Conservation (phyloP, 352 stramenopile genomes). For the Detonula confervacea region DNA sequence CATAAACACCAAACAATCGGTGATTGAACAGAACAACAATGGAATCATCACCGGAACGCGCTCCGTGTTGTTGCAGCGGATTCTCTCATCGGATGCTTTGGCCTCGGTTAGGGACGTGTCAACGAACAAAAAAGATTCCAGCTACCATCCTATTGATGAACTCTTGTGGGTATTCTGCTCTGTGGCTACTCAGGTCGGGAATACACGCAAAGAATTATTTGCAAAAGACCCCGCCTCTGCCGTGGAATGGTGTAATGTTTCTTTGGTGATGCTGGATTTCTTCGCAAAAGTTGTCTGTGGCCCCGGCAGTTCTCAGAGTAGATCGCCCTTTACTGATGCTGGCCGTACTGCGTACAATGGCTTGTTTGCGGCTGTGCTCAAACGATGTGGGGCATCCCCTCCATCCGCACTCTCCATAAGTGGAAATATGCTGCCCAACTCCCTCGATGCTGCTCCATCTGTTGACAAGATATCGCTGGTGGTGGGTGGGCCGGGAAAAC, state of each 20-base stretch:
- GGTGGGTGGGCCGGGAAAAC: constrained; percentile 42
- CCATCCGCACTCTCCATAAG: constrained; percentile 43
- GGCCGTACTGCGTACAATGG: constrained; percentile 25
- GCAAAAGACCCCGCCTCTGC: constrained; percentile 26
- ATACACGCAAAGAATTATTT: constrained; percentile 21
- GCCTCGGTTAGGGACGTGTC: constrained; percentile 40
- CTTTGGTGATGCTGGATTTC: constrained; percentile 43
- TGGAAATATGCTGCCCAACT: constrained; percentile 36
- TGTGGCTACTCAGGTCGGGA: constrained; percentile 35
- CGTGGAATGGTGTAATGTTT: constrained; percentile 41
- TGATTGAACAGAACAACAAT: constrained; percentile 20
- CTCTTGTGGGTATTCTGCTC: constrained; percentile 71
- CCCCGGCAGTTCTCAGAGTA: constrained; percentile 7
- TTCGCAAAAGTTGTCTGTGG: constrained; percentile 40
- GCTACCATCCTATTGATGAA: constrained; percentile 56
- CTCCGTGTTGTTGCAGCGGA: constrained; percentile 36
- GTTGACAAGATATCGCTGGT: constrained; percentile 24
- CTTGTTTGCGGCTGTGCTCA: constrained; percentile 39
- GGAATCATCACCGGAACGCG: constrained; percentile 18
- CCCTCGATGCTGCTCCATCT: background rate
- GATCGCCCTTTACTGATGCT: constrained; percentile 46
- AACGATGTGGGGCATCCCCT: constrained; percentile 35
- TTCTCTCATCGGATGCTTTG: constrained; percentile 45
- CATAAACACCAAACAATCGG: constrained; percentile 17
- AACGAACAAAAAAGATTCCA: constrained; percentile 43